Percentiles rank a stretch among this genome's conserved stretches.
Conservation (phyloP, 495 filamentous ascomycete species). For the Terfezia claveryi region DNA sequence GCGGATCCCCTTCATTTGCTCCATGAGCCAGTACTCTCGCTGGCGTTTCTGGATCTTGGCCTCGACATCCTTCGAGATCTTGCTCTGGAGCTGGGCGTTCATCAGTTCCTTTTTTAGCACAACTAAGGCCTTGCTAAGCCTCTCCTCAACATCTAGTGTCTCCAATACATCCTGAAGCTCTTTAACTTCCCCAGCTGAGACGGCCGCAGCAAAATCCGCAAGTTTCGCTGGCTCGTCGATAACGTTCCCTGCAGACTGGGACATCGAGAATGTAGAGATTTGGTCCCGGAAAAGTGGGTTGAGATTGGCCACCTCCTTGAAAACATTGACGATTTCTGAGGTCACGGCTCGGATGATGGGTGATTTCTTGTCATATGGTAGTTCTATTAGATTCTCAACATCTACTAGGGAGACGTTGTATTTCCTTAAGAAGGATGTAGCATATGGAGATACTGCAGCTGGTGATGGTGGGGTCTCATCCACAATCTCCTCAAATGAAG, state of each 20-base stretch:
- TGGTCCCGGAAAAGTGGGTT: conserved; percentile 96
- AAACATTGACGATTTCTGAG: conserved; percentile 93
- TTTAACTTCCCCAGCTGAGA: conserved; percentile 66
- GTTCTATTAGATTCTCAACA: conserved; percentile 75
- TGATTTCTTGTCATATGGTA: conserved; percentile 72
- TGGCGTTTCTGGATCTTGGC: conserved; percentile 94
- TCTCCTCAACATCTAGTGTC: conserved; percentile 66
- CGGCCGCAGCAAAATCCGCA: conserved; percentile 91
- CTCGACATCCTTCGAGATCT: conserved; percentile 97
- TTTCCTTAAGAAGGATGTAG: conserved; percentile 75
- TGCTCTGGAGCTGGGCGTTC: conserved; percentile 89
- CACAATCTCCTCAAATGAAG: conserved; percentile 77
- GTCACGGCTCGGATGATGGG: conserved; percentile 72
- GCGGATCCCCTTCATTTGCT: conserved; percentile 98
- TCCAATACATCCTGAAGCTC: conserved; percentile 92
- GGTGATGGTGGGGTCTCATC: conserved; percentile 25
- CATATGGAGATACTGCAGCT: conserved; percentile 35
- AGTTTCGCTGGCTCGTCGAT: conserved; percentile 84
- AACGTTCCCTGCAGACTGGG: conserved; percentile 81
- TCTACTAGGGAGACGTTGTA: conserved; percentile 82
- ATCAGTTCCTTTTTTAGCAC: conserved; percentile 94
- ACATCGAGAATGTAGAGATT: conserved; percentile 90
- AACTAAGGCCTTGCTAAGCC: conserved; percentile 69
- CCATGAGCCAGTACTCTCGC: conserved; percentile 96
- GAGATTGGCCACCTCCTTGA: conserved; percentile 82